Evolutionary conservation across 139 green algal species (phyloP), one percentile per base, ranked within the genome.

Genomic region (Chlamydomonas schloesseri): DNA sequence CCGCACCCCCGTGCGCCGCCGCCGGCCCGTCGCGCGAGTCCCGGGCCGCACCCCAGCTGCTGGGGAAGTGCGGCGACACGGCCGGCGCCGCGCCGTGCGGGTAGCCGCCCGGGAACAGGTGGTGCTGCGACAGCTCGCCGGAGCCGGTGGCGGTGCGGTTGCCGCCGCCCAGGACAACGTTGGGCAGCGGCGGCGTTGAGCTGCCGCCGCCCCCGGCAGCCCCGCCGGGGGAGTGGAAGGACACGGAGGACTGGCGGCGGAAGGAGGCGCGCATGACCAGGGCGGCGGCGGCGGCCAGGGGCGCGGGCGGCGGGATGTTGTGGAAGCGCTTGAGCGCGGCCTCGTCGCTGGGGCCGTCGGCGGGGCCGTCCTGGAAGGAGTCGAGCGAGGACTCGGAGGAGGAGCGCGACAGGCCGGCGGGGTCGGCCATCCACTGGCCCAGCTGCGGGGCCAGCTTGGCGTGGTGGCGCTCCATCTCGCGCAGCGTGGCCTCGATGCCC

Each of bases 401-500:
- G 24, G 78, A 18, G 46, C 64, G 78, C 31, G 62, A 34, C 42
- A 84, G 37, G 57, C 42, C 64, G n/a, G 64, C 78, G 37, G 78
- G 78, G 64, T 84, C 78, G 42, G n/a, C n/a, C 28, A 24, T 18
- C 78, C 78, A 84, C 17, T 5, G 31, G 64, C 2, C 6, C 46
- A 75, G 65, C n/a, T 74, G 42, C 57, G 65, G 14, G 17, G 21
- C 78, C 15, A 84, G 29, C 15, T 28, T 20, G 80, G 58, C 77
- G 82, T 88, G 71, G n/a, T 82, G 82, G n/a, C 71, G 58, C 72
- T 88, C 82, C 42, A 88, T 88, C 55, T 88, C 82, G 13, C 82
- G 82, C 9, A 88, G 42, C 24, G 72, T 82, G 36, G 71, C 64
- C 71, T 88, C 82, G 31, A 88, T 88, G 29, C 71, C 82, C 23